phyloP scores from a whole-genome alignment of 306 rosid genomes.

The Psophocarpus tetragonolobus region DNA sequence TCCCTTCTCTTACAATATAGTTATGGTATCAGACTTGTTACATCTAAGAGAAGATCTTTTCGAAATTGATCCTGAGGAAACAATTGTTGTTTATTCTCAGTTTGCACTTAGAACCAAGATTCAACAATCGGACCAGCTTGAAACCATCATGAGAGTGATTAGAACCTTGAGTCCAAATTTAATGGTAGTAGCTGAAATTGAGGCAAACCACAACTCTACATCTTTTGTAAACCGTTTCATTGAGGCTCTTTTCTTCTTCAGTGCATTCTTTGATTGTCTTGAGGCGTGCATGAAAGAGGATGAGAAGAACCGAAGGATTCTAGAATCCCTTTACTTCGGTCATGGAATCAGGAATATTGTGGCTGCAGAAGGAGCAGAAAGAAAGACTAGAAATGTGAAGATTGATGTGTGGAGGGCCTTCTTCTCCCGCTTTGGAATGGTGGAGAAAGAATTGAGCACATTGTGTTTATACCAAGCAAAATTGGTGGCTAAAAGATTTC shows the following conservation, averaged over 20 bases:
- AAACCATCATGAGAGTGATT: conserved; percentile 51
- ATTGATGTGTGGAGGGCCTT: conserved; percentile 72
- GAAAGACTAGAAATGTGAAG: conserved; percentile 52
- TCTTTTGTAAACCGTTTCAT: conserved; percentile 62
- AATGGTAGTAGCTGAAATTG: conserved; percentile 56
- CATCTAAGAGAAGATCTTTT: conserved; percentile 47
- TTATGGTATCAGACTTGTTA: conserved; percentile 51
- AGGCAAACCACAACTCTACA: conserved; percentile 62
- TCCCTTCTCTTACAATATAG: conserved; percentile 46
- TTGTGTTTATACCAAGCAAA: conserved; percentile 58
- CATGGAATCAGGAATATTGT: conserved; percentile 55
- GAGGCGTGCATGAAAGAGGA: conserved; percentile 49
- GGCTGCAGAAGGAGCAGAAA: conserved; percentile 59
- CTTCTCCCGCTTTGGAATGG: conserved; percentile 56
- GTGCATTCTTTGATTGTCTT: conserved; percentile 59
- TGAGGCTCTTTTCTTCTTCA: conserved; percentile 62
- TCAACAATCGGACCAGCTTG: conserved; percentile 48
- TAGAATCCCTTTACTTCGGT: conserved; percentile 52
- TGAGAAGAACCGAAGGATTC: conserved; percentile 39
- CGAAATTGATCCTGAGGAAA: conserved; percentile 47
- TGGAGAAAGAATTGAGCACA: conserved; percentile 56
- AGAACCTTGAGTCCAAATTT: conserved; percentile 44
- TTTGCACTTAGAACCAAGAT: conserved; percentile 43
- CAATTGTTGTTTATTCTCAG: conserved; percentile 41
- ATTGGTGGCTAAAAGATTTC: conserved; percentile 47